Conservation (phyloP, 2,329 filamentous ascomycete species). For the Talaromyces sp. region DNA sequence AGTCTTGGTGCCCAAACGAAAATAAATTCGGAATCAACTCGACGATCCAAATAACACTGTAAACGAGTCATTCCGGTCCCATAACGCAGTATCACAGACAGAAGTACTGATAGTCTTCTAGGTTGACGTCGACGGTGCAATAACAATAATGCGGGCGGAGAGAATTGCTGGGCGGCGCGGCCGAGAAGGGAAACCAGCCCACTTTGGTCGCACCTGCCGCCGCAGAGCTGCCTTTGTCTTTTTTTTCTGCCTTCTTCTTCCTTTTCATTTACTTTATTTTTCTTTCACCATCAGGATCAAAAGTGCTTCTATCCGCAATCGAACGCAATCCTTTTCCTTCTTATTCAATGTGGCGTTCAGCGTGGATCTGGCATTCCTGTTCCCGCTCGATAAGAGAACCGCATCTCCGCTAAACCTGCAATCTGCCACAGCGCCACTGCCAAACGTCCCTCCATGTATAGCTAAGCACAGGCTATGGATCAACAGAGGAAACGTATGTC, state of each 20-base stretch:
- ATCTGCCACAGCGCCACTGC: conserved; percentile 6
- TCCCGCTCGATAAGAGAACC: conserved; percentile 33
- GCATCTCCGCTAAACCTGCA: conserved; percentile 26
- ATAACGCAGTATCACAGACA: no score
- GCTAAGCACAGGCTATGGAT: conserved; percentile 37
- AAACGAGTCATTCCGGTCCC: no score
- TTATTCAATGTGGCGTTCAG: conserved; percentile 34
- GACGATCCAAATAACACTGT: no score
- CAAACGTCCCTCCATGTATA: conserved; percentile 12
- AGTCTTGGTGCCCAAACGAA: no score
- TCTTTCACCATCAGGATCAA: not conserved
- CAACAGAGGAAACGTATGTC: conserved; percentile 46
- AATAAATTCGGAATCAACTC: no score
- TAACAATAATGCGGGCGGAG: not conserved
- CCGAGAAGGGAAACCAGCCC: not conserved
- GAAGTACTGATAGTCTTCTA: not conserved
- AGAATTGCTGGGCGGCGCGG: not conserved
- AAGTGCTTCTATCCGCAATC: not conserved
- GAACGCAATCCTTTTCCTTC: not conserved
- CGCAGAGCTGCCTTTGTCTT: not conserved
- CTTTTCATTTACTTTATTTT: not conserved
- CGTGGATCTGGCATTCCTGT: conserved; percentile 27
- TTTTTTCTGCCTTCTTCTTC: not conserved
- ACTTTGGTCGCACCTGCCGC: not conserved
- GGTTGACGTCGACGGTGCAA: no score